Evolutionary conservation across 1,139 yeast genomes (phyloP).

Genomic region (Hemisphaericaspora lyxosophila): DNA sequence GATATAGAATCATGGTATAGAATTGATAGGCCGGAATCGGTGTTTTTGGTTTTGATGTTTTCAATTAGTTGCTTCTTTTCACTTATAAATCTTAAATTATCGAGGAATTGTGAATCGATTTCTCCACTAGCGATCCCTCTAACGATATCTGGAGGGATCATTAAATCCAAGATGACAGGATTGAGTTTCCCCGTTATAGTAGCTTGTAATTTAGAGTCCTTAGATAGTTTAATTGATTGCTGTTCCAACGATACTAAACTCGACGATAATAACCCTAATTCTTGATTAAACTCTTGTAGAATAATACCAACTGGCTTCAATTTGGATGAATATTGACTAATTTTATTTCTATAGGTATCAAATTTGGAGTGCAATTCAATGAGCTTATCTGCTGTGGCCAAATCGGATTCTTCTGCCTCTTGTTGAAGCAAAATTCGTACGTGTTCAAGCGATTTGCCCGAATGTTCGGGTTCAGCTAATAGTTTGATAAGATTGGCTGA

Average conservation of each 20-base stretch:
- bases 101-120: conserved; percentile 55
- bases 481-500: neutral
- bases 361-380: conserved; percentile 18
- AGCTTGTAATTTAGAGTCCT: conserved; percentile 50
- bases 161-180: conserved; percentile 70
- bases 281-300: conserved; percentile 52
- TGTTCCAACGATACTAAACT: conserved; percentile 59
- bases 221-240: conserved; percentile 40
- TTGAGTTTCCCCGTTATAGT: conserved; percentile 57
- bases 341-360: conserved; percentile 31
- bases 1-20: conserved; percentile 33
- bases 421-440: conserved; percentile 8
- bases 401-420: neutral
- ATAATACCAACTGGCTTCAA: conserved; percentile 40
- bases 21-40: conserved; percentile 10
- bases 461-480: neutral
- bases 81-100: conserved; percentile 53
- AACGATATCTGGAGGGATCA: conserved; percentile 70
- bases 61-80: conserved; percentile 56
- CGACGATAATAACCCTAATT: conserved; percentile 57
- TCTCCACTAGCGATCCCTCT: conserved; percentile 43
- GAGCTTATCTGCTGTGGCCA: conserved; percentile 4
- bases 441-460: conserved; percentile 9
- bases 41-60: conserved; percentile 24
- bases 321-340: conserved; percentile 38